Conservation (phyloP, 2,329 filamentous ascomycete species). For the Colletotrichum sp. region DNA sequence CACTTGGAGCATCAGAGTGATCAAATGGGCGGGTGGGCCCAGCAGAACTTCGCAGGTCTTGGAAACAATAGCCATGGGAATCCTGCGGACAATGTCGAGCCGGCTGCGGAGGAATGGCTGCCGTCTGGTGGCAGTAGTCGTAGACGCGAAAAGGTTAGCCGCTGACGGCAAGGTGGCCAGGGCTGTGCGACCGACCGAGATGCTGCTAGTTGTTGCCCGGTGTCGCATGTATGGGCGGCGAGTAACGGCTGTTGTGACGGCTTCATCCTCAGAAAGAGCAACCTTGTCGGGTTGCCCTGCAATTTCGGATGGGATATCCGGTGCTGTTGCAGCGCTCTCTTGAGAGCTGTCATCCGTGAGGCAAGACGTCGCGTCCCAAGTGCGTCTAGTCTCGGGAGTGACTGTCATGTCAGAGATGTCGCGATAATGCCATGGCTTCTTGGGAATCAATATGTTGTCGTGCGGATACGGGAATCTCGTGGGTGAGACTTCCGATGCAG, state of each 20-base stretch:
- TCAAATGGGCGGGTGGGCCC: conserved; percentile 79
- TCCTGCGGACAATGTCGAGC: conserved; percentile 51
- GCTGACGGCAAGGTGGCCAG: conserved; percentile 72
- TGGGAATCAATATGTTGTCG: conserved; percentile 42
- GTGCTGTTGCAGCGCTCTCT: conserved; percentile 29
- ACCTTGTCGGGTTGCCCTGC: conserved; percentile 10
- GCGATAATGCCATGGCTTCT: conserved; percentile 31
- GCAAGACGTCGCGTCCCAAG: conserved; percentile 32
- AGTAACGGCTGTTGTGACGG: conserved; percentile 28
- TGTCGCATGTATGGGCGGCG: conserved; percentile 51
- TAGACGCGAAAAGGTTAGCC: conserved; percentile 67
- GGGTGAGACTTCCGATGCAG: conserved; percentile 41
- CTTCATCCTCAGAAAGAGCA: conserved; percentile 13
- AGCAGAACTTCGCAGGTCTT: conserved; percentile 81
- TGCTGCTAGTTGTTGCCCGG: conserved; percentile 57
- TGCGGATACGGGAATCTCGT: conserved; percentile 42
- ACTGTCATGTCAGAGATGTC: conserved; percentile 37
- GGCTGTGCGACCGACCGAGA: conserved; percentile 58
- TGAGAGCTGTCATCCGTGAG: conserved; percentile 29
- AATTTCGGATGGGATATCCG: conserved; percentile 17
- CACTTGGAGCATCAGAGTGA: conserved; percentile 81
- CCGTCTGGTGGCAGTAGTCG: conserved; percentile 28
- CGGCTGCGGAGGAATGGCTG: conserved; percentile 40
- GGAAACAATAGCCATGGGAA: conserved; percentile 71
- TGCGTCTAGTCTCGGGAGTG: conserved; percentile 34